Percentiles rank a stretch among this genome's conserved stretches.
Conservation (phyloP, 2,329 filamentous ascomycete genomes). For the Exophiala sideris region DNA sequence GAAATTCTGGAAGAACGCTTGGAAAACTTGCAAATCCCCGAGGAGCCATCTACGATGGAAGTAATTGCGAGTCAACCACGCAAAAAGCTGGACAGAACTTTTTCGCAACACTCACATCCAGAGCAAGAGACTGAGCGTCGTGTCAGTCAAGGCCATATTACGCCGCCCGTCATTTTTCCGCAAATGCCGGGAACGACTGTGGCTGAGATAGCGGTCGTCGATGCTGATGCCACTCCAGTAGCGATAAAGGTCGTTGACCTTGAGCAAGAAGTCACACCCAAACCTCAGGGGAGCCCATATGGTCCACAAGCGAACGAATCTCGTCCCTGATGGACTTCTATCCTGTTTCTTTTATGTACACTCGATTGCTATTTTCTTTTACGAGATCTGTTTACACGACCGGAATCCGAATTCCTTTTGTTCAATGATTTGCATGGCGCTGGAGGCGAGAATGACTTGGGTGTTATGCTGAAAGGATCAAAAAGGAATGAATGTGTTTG, state of each 20-base stretch:
- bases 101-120: slow-evolving; percentile 29
- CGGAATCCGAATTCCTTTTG: slow-evolving; percentile 21
- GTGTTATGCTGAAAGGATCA: slow-evolving; percentile 5
- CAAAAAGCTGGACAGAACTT: slow-evolving; percentile 28
- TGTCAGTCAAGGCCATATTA: slow-evolving; percentile 37
- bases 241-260: slow-evolving; percentile 22
- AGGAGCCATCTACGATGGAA: slow-evolving; percentile 19
- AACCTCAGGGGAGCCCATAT: slow-evolving; percentile 15
- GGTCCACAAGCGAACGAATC: slow-evolving; percentile 3
- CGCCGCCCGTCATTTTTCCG: slow-evolving; percentile 52
- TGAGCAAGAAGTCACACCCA: slow-evolving; percentile 24
- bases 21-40: slow-evolving; percentile 29
- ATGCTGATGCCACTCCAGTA: slow-evolving; percentile 28
- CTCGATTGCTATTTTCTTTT: slow-evolving; percentile 15
- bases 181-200: slow-evolving; percentile 41
- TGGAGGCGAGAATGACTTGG: slow-evolving; percentile 18
- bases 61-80: slow-evolving; percentile 28
- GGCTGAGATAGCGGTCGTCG: slow-evolving; percentile 38
- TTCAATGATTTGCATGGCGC: slow-evolving; percentile 25
- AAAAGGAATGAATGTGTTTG: slow-evolving; percentile 5
- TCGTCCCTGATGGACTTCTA: slow-evolving; percentile 3
- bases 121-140: slow-evolving; percentile 27
- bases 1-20: slow-evolving; percentile 35
- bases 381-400: slow-evolving; percentile 15
- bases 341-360: slow-evolving; percentile 20